Evolutionary conservation across 352 stramenopile genomes (phyloP), one percentile per base, ranked within the genome.

Genomic region (Globisporangium recalcitrans): DNA sequence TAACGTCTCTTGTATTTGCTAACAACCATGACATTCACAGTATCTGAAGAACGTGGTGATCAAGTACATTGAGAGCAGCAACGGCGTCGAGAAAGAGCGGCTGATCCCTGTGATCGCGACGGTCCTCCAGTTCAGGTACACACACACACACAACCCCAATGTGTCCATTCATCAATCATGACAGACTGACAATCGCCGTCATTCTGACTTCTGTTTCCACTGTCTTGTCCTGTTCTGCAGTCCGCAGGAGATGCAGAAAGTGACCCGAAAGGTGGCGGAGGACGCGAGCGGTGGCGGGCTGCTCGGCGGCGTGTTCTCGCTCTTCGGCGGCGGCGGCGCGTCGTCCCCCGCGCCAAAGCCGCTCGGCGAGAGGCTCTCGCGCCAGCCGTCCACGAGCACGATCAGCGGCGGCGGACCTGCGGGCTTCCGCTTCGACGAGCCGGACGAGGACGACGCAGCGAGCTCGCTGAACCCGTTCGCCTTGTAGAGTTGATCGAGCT

Each of bases 31-130:
- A 38, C 13, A 14, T 26, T 8, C 22, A 34, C 55, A 93, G 85
- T 94, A 94, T 59, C 54, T 94, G 38, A 92, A 90, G 62, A 94
- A 94, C 32, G 77, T 94, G 9, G 70, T 94, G 42, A 82, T 94
- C 62, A 94, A 94, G 73, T 94, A 89, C 74, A 86, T 94, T 26
- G 71, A 78, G 55, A 90, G 78, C 53, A 77, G 85, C 71, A 87
- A 89, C 22, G 63, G 77, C 21, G 84, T 69, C 34, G 82, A 94
- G 49, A 90, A 88, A 62, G 78, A 89, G 44, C 78, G 77, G n/a
- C 67, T 94, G 36, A 85, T 94, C 48, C 85, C 85, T 6, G 85
- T 94, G 26, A 86, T 94, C 60, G 70, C 79, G 4, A 89, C 81
- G 0, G 57, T 94, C 14, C 68, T 94, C 58, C 75, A 80, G 36